phyloP scores from a whole-genome alignment of 768 basidiomycete genomes.

The Kwoniella europaea region DNA sequence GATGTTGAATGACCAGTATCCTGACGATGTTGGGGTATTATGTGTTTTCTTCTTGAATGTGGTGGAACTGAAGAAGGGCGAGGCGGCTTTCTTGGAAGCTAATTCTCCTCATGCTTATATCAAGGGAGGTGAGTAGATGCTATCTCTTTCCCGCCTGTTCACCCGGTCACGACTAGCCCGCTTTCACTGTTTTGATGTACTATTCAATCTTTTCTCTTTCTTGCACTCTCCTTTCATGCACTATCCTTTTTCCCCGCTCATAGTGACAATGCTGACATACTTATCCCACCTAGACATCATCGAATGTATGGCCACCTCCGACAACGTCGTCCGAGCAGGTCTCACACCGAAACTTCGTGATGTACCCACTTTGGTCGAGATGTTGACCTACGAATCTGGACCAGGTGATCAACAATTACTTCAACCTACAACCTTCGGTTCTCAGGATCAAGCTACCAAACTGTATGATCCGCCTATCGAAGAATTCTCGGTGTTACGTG shows the following conservation, averaged over 20 bases:
- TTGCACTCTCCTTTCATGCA: not conserved
- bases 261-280: not conserved
- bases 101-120: constrained; percentile 98
- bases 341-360: constrained; percentile 96
- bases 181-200: no score
- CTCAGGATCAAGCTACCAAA: constrained; percentile 56
- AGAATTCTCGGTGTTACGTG: constrained; percentile 85
- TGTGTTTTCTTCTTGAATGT: constrained; percentile 90
- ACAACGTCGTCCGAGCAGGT: constrained; percentile 98
- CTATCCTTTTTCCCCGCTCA: not conserved
- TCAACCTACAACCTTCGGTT: constrained; percentile 63
- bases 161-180: no score
- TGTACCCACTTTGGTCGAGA: constrained; percentile 82
- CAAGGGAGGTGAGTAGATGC: constrained; percentile 71
- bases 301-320: constrained; percentile 70
- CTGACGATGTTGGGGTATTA: constrained; percentile 89
- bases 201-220: not conserved
- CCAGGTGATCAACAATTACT: constrained; percentile 74
- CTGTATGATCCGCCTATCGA: constrained; percentile 90
- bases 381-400: constrained; percentile 81
- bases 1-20: constrained; percentile 71
- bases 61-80: constrained; percentile 74
- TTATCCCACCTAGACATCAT: constrained; percentile 74
- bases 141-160: not conserved
- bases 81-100: constrained; percentile 93